phyloP scores from a whole-genome alignment of 2,329 filamentous ascomycete species.

The Thielaviopsis musarum region DNA sequence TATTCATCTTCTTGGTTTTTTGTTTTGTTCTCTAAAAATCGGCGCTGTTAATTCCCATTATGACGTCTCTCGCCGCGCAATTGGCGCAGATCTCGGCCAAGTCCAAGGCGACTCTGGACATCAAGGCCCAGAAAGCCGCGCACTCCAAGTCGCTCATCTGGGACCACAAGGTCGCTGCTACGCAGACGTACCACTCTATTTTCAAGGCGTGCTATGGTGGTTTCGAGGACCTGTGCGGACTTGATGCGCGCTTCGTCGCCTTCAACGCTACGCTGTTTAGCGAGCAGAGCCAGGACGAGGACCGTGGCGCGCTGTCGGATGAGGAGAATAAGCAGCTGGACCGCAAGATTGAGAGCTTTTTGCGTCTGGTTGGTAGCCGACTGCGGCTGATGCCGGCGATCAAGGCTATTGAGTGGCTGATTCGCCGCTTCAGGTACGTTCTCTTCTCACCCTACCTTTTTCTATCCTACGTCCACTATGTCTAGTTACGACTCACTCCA shows the following conservation, averaged over 20 bases:
- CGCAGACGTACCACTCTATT: conserved; percentile 79
- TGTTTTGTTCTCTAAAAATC: conserved; percentile 1
- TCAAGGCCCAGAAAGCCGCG: conserved; percentile 80
- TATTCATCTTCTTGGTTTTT: conserved; percentile 1
- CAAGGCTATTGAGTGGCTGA: conserved; percentile 87
- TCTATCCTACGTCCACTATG: conserved; percentile 1
- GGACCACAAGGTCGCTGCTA: conserved; percentile 65
- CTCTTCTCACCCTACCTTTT: background rate
- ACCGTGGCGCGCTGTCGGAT: conserved; percentile 68
- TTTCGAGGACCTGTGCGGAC: conserved; percentile 75
- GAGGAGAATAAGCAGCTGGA: conserved; percentile 72
- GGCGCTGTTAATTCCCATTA: conserved; percentile 21
- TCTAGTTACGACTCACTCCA: conserved; percentile 4
- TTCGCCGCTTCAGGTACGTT: conserved; percentile 68
- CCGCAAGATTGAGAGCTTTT: conserved; percentile 60
- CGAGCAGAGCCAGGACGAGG: conserved; percentile 79
- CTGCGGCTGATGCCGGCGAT: conserved; percentile 74
- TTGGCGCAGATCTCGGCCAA: conserved; percentile 80
- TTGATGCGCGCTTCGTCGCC: conserved; percentile 61
- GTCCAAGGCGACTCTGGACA: conserved; percentile 77
- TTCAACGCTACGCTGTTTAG: conserved; percentile 76
- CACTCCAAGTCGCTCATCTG: conserved; percentile 94
- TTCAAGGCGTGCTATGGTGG: conserved; percentile 78
- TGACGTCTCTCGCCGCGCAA: conserved; percentile 83
- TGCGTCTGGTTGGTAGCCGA: conserved; percentile 60